Evolutionary conservation across 257 asterid species (phyloP), one percentile per base, ranked within the genome.

Genomic region (Jaltomata sinuosa): DNA sequence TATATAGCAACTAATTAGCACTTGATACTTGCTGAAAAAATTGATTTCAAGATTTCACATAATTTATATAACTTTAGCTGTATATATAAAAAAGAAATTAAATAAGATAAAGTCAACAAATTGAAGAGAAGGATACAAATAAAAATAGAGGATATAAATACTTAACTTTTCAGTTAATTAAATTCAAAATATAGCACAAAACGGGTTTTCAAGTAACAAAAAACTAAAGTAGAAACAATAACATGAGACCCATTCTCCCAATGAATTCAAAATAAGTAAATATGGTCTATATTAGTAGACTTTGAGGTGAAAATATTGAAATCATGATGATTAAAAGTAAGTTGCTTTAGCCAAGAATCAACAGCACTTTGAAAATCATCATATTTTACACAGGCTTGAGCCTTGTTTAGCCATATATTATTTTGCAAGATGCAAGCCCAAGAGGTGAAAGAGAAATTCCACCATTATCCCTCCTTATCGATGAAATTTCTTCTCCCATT

Each of bases 391-490:
- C 55, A 83, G 85, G 91, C n/a, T 64, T 64, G 21, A 8, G 22
- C 22, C 19, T 64, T 29, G 22, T 64, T 1, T 19, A 64, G 29
- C 96, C 98, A 95, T 40, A 95, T 87, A 18, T 92, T 90, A 1
- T 94, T 93, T 27, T 62, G 21, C 12, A 27, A 27, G 38, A 29
- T 29, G 40, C n/a, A 6, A 31, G 19, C n/a, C 40, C 72, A 29
- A 64, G 29, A 6, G 40, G 72, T 27, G 72, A 36, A 29, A 64
- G 38, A 15, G 40, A n/a, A 64, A 64, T 57, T n/a, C 29, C 65
- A 1, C 16, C 16, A 22, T n/a, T 10, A n/a, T 57, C 25, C 32
- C 25, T 57, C 32, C 11, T 57, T 0, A 22, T 14, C 12, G 25
- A 5, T 22, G 31, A 9, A n/a, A 0, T 27, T 11, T 14, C 15